phyloP scores from a whole-genome alignment of 306 rosid genomes.

The Quercus variabilis region DNA sequence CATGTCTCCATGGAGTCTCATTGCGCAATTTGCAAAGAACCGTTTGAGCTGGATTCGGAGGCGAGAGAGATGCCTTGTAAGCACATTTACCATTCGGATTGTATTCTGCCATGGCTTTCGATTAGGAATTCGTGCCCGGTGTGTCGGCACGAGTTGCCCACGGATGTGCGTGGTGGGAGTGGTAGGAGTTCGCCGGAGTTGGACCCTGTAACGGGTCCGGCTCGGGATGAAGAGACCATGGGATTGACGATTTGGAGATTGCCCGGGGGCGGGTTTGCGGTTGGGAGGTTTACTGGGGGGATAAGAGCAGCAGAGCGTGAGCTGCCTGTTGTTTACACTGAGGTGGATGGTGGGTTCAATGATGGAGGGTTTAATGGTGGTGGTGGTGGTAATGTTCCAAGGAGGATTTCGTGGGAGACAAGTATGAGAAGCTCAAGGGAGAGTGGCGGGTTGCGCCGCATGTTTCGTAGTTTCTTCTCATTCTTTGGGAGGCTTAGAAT shows the following conservation, averaged over 20 bases:
- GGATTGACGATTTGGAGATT: slow-evolving; percentile 77
- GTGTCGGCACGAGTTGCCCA: slow-evolving; percentile 62
- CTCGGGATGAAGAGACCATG: slow-evolving; percentile 41
- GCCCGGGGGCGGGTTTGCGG: slow-evolving; percentile 78
- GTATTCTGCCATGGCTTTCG: slow-evolving; percentile 71
- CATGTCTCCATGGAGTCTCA: slow-evolving; percentile 53
- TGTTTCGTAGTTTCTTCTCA: slow-evolving; percentile 40
- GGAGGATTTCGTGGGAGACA: slow-evolving; percentile 55
- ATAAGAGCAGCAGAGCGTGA: slow-evolving; percentile 57
- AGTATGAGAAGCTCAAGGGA: slow-evolving; percentile 49
- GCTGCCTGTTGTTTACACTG: slow-evolving; percentile 73
- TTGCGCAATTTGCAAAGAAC: slow-evolving; percentile 66
- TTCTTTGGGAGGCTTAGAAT: slow-evolving; percentile 43
- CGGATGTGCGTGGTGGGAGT: slow-evolving; percentile 38
- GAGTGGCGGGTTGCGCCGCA: slow-evolving; percentile 40
- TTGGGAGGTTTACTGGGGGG: slow-evolving; percentile 71
- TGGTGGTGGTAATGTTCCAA: slow-evolving; percentile 34
- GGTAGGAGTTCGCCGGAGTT: slow-evolving; percentile 39
- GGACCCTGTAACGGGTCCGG: not conserved
- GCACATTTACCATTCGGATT: slow-evolving; percentile 65
- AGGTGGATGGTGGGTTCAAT: slow-evolving; percentile 75
- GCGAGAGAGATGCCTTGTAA: slow-evolving; percentile 80
- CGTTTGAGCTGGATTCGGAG: slow-evolving; percentile 48
- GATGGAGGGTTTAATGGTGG: not conserved
- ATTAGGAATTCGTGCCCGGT: slow-evolving; percentile 73